Conservation (phyloP, 2,329 filamentous ascomycete genomes). For the Clonostachys byssicola region DNA sequence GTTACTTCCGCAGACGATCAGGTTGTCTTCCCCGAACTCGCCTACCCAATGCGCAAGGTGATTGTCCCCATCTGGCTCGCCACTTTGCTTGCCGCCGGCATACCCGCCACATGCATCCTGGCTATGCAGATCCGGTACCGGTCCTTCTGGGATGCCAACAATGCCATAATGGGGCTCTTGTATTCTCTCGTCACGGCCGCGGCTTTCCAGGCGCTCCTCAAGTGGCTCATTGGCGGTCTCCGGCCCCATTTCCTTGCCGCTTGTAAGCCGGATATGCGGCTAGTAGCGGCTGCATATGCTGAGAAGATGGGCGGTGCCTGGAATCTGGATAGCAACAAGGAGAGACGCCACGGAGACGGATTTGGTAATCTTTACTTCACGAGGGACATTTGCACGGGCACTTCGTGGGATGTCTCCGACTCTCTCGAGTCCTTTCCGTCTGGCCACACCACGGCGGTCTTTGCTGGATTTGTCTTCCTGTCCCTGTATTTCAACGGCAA, state of each 20-base stretch:
- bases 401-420: background rate
- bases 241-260: slow-evolving; percentile 70
- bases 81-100: slow-evolving; percentile 47
- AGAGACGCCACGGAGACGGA: background rate
- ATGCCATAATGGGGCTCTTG: slow-evolving; percentile 55
- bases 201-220: slow-evolving; percentile 57
- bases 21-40: slow-evolving; percentile 59
- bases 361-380: background rate
- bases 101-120: slow-evolving; percentile 55
- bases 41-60: slow-evolving; percentile 60
- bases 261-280: slow-evolving; percentile 39
- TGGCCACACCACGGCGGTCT: slow-evolving; percentile 70
- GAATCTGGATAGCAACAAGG: too few relatives aligned
- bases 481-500: slow-evolving; percentile 75
- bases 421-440: slow-evolving; percentile 55
- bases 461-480: slow-evolving; percentile 67
- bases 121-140: slow-evolving; percentile 53
- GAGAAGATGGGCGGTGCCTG: background rate
- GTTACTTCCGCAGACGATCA: slow-evolving; percentile 53
- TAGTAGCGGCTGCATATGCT: background rate
- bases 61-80: slow-evolving; percentile 57
- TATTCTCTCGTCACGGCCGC: slow-evolving; percentile 56
- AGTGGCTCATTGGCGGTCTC: slow-evolving; percentile 69
- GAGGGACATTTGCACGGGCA: background rate
- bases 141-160: slow-evolving; percentile 57